Conservation (phyloP, 768 basidiomycete species). For the Podaxis sp. region DNA sequence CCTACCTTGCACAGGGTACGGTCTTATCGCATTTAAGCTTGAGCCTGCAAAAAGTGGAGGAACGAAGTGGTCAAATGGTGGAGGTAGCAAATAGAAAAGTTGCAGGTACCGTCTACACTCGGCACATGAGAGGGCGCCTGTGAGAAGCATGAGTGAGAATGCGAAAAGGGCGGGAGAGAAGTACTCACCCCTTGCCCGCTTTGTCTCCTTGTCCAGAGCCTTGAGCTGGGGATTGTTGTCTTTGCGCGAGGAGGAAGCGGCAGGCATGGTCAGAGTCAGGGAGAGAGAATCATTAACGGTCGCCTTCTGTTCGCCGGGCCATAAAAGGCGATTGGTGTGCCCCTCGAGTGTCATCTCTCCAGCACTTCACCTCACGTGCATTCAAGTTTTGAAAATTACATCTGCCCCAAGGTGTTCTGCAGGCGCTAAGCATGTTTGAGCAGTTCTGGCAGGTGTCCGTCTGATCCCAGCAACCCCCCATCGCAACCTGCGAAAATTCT, state of each 20-base stretch:
- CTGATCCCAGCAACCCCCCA: no score
- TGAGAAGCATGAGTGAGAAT: background rate
- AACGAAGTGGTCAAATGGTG: background rate
- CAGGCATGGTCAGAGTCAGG: background rate
- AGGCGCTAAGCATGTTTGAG: no score
- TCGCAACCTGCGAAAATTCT: no score
- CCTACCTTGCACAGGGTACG: constrained; percentile 53
- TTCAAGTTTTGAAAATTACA: no score
- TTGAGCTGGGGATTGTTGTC: constrained; percentile 42
- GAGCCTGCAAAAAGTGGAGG: constrained; percentile 37
- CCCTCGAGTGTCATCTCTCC: no score
- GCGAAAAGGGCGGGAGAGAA: background rate
- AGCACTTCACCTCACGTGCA: no score
- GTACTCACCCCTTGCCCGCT: constrained; percentile 54
- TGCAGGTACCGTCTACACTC: constrained; percentile 59
- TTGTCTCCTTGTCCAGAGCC: constrained; percentile 65
- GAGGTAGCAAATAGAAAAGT: background rate
- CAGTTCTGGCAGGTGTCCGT: no score
- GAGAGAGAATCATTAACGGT: background rate
- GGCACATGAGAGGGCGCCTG: constrained; percentile 57
- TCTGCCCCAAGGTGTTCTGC: no score
- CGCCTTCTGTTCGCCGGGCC: no score
- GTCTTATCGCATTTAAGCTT: constrained; percentile 79
- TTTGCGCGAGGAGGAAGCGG: constrained; percentile 30
- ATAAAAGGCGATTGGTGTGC: no score